A percentile compares a stretch with the other conserved stretches of the same genome.
Conservation (phyloP, 306 rosid species). For the Sindora glabra region DNA sequence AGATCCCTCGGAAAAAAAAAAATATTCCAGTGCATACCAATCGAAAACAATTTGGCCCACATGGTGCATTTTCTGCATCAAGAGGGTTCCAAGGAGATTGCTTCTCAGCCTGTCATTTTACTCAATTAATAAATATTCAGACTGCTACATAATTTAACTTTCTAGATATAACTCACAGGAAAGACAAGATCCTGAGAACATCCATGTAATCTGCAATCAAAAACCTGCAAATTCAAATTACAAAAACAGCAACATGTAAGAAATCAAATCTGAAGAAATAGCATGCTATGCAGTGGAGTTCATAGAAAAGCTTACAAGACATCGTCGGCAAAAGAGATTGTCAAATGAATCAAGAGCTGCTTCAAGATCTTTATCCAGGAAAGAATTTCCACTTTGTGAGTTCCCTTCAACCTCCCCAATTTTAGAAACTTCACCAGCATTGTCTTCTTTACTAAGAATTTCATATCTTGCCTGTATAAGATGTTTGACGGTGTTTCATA, state of each 20-base stretch:
- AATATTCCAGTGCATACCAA: constrained; percentile 40
- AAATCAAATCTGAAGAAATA: constrained; percentile 5
- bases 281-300: constrained; percentile 8
- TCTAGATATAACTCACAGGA: constrained; percentile 55
- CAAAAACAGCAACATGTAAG: constrained; percentile 1
- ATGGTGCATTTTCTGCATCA: constrained; percentile 53
- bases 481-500: constrained; percentile 88
- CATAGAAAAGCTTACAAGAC: constrained; percentile 57
- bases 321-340: constrained; percentile 93
- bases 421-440: constrained; percentile 40
- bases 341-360: constrained; percentile 97
- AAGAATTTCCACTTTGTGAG: constrained; percentile 47
- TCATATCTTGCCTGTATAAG: constrained; percentile 97
- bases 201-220: constrained; percentile 96
- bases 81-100: constrained; percentile 62
- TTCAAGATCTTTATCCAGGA: constrained; percentile 90
- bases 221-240: constrained; percentile 49
- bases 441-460: constrained; percentile 46
- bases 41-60: constrained; percentile 80
- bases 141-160: not conserved
- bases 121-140: constrained; percentile 3
- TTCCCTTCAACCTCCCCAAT: constrained; percentile 42
- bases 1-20: constrained; percentile 10
- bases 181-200: constrained; percentile 98
- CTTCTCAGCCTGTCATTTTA: constrained; percentile 74